Evolutionary conservation across 257 asterid species (phyloP).

Genomic region (Fraxinus anomala): DNA sequence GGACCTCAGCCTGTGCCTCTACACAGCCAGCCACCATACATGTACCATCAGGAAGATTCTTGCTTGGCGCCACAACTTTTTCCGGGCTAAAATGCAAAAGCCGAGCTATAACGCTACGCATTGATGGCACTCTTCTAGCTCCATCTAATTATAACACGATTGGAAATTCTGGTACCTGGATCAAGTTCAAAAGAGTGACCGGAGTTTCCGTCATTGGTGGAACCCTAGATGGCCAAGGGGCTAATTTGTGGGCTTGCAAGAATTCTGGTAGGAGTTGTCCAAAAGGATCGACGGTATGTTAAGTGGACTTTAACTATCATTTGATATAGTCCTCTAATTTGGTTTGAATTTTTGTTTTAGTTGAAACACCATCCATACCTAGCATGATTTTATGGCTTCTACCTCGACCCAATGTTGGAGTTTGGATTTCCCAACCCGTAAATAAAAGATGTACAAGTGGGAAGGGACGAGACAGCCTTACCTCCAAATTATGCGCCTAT

Average conservation of each 20-base stretch:
- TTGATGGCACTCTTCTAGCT: conserved; percentile 60
- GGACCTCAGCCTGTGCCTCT: conserved; percentile 51
- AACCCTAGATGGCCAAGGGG: conserved; percentile 47
- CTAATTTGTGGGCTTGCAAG: conserved; percentile 50
- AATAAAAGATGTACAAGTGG: too few species aligned
- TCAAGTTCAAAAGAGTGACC: conserved; percentile 46
- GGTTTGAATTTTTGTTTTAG: too few species aligned
- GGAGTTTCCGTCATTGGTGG: conserved; percentile 63
- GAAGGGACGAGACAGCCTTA: too few species aligned
- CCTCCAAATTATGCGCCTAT: too few species aligned
- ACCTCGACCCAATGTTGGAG: too few species aligned
- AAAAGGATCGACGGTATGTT: conserved; percentile 39
- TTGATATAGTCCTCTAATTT: not conserved
- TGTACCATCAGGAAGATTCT: conserved; percentile 51
- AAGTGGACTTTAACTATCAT: not conserved
- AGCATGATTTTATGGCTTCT: too few species aligned
- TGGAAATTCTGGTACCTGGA: conserved; percentile 44
- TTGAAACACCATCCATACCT: too few species aligned
- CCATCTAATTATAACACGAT: conserved; percentile 50
- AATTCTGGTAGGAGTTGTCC: conserved; percentile 48
- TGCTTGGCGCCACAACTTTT: conserved; percentile 31
- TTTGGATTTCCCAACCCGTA: too few species aligned
- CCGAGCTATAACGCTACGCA: conserved; percentile 36
- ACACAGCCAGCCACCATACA: conserved; percentile 38
- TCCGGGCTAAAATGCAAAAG: conserved; percentile 42